Evolutionary conservation across 83 land plant genomes (phyloP), one percentile per base, ranked within the genome.

Genomic region (Thuja plicata): DNA sequence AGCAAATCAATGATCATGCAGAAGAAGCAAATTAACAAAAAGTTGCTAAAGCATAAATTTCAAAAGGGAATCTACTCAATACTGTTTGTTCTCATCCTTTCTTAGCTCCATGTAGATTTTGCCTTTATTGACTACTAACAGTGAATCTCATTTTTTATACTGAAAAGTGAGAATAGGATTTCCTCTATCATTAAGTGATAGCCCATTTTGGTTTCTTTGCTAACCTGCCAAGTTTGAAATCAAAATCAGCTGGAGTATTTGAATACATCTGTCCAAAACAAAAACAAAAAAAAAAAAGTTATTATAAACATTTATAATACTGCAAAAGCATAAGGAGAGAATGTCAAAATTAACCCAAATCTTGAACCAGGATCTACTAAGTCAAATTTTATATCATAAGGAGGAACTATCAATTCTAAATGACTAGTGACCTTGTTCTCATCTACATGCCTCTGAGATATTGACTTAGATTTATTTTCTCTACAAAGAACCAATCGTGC

Each of bases 161-260:
- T n/a, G n/a, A 6, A 83, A 83, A 52, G 8, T 48, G 55, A 84
- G 37, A 84, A 84, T 50, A 32, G 60, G 17, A 40, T 35, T 32
- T 7, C 40, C 15, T 32, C 16, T 52, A 8, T 12, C 86, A 90
- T 50, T 40, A 17, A 43, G 21, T 66, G 37, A 88, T 24, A 48
- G 2, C 50, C n/a, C 34, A 82, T 48, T 40, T 88, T 38, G 45
- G n/a, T 8, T 62, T 11, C 13, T 77, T 70, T 80, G 15, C 90
- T 88, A 41, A 97, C 98, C 96, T 97, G 89, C 92, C 91, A 77
- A 97, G 94, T 88, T 97, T 97, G 94, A 97, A 97, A 92, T 97
- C 98, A 90, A 97, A 97, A 89, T 97, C 98, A 60, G 97, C 92
- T 38, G 98, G 98, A 43, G 98, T 97, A 82, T 97, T 97, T 66